These are phyloP conservation scores for Penicillium crystallinum DNA, from an alignment of 495 filamentous ascomycete genomes.

Conservation along the genomic window DNA sequence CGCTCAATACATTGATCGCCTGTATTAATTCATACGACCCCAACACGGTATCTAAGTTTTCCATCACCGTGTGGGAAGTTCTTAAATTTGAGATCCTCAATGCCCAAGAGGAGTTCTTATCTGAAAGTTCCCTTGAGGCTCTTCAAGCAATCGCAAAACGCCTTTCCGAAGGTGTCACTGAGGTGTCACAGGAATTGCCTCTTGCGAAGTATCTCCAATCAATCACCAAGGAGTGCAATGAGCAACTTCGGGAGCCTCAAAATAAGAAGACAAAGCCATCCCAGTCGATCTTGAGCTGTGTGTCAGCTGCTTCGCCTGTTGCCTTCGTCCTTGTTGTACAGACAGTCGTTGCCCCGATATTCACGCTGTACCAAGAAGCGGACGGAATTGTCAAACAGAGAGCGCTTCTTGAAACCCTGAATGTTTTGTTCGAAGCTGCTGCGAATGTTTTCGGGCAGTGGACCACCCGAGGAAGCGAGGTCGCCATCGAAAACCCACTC, in stretches of 20 bases:
- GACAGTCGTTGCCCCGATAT: constrained; percentile 53
- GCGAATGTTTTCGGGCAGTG: constrained; percentile 54
- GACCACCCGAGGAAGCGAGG: constrained; percentile 36
- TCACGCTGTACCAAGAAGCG: constrained; percentile 59
- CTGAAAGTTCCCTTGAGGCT: constrained; percentile 53
- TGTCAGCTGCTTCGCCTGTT: constrained; percentile 51
- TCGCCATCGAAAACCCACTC: constrained; percentile 46
- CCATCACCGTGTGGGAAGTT: constrained; percentile 66
- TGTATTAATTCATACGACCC: constrained; percentile 58
- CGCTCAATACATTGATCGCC: constrained; percentile 59
- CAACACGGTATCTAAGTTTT: constrained; percentile 60
- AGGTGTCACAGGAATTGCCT: constrained; percentile 45
- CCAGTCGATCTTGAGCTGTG: constrained; percentile 54
- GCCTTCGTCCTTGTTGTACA: constrained; percentile 52
- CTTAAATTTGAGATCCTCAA: constrained; percentile 75
- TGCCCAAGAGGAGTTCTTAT: constrained; percentile 65
- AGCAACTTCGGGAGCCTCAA: constrained; percentile 68
- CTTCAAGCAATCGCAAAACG: constrained; percentile 52
- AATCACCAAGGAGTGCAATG: constrained; percentile 65
- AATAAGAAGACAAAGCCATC: constrained; percentile 69
- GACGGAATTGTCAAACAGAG: constrained; percentile 62
- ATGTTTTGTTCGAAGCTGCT: constrained; percentile 53
- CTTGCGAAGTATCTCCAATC: constrained; percentile 58
- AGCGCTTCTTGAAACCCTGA: constrained; percentile 60
- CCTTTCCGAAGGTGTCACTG: constrained; percentile 49